Percentiles rank a stretch among this genome's conserved stretches.
These are phyloP conservation scores for Trichomonascus vanleenenianus DNA, from an alignment of 805 yeast genomes.

Conservation along the genomic window DNA sequence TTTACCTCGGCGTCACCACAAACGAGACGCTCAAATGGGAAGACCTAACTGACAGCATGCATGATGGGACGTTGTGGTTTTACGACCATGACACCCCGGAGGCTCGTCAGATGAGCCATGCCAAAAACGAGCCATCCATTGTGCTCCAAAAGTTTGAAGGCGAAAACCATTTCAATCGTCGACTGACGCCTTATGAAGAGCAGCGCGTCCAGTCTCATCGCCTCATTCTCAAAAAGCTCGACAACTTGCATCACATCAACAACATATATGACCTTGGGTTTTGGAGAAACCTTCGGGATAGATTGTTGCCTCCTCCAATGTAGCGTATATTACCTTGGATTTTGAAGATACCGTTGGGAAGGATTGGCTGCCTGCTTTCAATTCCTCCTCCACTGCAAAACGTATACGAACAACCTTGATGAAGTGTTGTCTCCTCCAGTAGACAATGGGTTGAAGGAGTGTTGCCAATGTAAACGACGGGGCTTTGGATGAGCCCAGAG, in stretches of 20 bases:
- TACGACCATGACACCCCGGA: slow-evolving; percentile 19
- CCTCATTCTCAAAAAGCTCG: slow-evolving; percentile 19
- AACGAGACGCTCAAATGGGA: slow-evolving; percentile 71
- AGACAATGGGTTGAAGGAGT: too few relatives aligned
- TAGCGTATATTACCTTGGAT: too few relatives aligned
- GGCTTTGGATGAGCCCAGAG: not conserved
- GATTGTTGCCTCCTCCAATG: slow-evolving; percentile 8
- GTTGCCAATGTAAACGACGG: not conserved
- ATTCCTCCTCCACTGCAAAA: too few relatives aligned
- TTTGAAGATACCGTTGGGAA: too few relatives aligned
- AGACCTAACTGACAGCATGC: slow-evolving; percentile 45
- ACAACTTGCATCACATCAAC: slow-evolving; percentile 27
- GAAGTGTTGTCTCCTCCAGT: too few relatives aligned
- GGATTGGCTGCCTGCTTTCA: too few relatives aligned
- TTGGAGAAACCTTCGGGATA: slow-evolving; percentile 18
- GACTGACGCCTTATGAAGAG: slow-evolving; percentile 22
- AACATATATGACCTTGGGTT: slow-evolving; percentile 33
- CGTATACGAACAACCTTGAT: too few relatives aligned
- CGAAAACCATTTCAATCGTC: slow-evolving; percentile 21
- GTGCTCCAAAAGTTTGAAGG: slow-evolving; percentile 21
- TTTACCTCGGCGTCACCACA: slow-evolving; percentile 65
- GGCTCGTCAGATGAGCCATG: slow-evolving; percentile 7
- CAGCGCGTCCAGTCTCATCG: slow-evolving; percentile 17
- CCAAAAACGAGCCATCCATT: slow-evolving; percentile 16
- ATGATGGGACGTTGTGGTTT: slow-evolving; percentile 32